phyloP scores from a whole-genome alignment of 768 basidiomycete species.

The Pleurotus tuber-regium region DNA sequence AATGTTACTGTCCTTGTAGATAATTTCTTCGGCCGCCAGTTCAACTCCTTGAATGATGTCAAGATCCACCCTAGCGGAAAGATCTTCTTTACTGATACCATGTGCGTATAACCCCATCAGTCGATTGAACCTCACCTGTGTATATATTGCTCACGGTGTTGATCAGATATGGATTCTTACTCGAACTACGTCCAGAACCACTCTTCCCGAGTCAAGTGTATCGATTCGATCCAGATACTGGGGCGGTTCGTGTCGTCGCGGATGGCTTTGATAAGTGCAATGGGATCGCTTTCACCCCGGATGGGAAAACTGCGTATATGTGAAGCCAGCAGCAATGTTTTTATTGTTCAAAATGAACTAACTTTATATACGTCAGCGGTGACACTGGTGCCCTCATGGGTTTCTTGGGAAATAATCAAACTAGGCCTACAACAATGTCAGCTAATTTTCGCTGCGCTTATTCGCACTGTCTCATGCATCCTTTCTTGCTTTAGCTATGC shows the following conservation, averaged over 20 bases:
- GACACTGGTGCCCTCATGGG: slow-evolving; percentile 51
- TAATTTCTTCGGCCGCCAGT: slow-evolving; percentile 77
- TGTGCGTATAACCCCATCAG: slow-evolving; percentile 35
- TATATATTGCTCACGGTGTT: not conserved
- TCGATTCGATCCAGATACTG: slow-evolving; percentile 64
- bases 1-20: slow-evolving; percentile 70
- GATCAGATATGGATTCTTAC: slow-evolving; percentile 59
- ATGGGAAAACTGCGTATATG: slow-evolving; percentile 69
- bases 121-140: slow-evolving; percentile 15
- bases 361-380: slow-evolving; percentile 27
- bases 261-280: slow-evolving; percentile 74
- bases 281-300: slow-evolving; percentile 67
- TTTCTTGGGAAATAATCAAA: slow-evolving; percentile 48
- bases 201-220: slow-evolving; percentile 76
- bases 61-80: slow-evolving; percentile 71
- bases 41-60: slow-evolving; percentile 79
- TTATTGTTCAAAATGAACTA: not conserved
- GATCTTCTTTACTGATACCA: slow-evolving; percentile 75
- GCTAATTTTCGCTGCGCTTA: too few species aligned
- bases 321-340: slow-evolving; percentile 17
- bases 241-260: slow-evolving; percentile 67
- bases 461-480: too few species aligned
- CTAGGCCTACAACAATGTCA: slow-evolving; percentile 66
- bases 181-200: slow-evolving; percentile 63
- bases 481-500: slow-evolving; percentile 45